Evolutionary conservation across 306 rosid genomes (phyloP).

Genomic region (Quercus suber): DNA sequence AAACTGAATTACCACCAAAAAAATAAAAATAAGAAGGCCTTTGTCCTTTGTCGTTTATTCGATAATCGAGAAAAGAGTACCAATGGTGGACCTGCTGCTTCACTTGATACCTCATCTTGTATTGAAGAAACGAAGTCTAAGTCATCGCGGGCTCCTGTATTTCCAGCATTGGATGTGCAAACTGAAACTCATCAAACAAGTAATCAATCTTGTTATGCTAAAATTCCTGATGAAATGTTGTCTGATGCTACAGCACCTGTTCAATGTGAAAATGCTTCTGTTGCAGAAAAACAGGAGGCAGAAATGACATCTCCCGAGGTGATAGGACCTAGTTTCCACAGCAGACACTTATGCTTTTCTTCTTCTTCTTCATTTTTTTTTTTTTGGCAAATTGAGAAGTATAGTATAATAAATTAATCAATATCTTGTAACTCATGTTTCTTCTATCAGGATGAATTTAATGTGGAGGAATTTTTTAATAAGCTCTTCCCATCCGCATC

Average conservation of each 20-base stretch:
- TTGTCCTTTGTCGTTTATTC: conserved; percentile 83
- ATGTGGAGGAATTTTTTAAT: neutral
- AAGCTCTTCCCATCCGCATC: too few relatives aligned
- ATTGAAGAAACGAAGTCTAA: conserved; percentile 50
- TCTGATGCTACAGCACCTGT: conserved; percentile 18
- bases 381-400: neutral
- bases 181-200: conserved; percentile 29
- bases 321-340: conserved; percentile 19
- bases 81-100: neutral
- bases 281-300: conserved; percentile 22
- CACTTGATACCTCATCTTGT: conserved; percentile 47
- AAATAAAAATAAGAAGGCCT: conserved; percentile 60
- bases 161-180: conserved; percentile 40
- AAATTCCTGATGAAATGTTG: neutral
- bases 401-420: too few relatives aligned
- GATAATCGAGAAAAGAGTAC: conserved; percentile 1
- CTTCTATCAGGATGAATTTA: conserved; percentile 33
- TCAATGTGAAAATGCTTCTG: neutral
- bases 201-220: neutral
- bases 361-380: neutral
- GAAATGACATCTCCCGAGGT: conserved; percentile 18
- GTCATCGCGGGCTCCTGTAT: conserved; percentile 31
- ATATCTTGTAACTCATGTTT: neutral
- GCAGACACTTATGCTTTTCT: conserved; percentile 5
- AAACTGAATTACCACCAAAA: too few relatives aligned